phyloP scores from a whole-genome alignment of 441 rosid genomes.

The Euphorbia corollata region DNA sequence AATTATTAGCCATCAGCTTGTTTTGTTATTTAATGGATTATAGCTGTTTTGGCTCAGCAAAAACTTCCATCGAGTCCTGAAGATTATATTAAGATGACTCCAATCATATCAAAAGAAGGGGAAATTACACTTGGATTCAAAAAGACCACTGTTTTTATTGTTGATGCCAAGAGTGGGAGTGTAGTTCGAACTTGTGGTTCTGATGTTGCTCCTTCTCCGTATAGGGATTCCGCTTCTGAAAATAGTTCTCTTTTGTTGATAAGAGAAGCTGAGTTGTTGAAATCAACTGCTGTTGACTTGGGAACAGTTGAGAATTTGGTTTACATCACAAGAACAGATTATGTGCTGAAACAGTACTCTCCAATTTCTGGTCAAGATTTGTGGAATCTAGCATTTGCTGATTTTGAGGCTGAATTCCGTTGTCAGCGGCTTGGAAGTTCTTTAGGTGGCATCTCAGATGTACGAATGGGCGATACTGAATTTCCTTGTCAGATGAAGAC shows the following conservation, averaged over 20 bases:
- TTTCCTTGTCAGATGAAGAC: constrained; percentile 49
- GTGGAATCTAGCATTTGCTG: constrained; percentile 78
- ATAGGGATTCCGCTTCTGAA: constrained; percentile 25
- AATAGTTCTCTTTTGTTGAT: constrained; percentile 34
- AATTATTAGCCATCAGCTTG: background rate
- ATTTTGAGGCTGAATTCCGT: constrained; percentile 67
- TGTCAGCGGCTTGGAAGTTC: constrained; percentile 35
- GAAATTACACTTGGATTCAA: constrained; percentile 45
- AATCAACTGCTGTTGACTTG: constrained; percentile 29
- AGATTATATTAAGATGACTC: constrained; percentile 28
- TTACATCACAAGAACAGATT: constrained; percentile 64
- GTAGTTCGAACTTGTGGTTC: constrained; percentile 44
- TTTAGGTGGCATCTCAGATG: constrained; percentile 29
- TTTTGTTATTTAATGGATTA: background rate
- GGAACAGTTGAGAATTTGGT: constrained; percentile 35
- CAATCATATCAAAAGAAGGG: too few relatives aligned
- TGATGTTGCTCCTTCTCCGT: constrained; percentile 31
- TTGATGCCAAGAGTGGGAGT: constrained; percentile 66
- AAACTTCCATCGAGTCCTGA: constrained; percentile 42
- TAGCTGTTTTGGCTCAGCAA: constrained; percentile 26
- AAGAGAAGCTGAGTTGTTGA: constrained; percentile 40
- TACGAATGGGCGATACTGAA: constrained; percentile 26
- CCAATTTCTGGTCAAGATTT: constrained; percentile 50
- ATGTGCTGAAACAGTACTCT: constrained; percentile 53
- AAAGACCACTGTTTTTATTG: constrained; percentile 53